These are phyloP conservation scores for Elongisporangium undulatum DNA, from an alignment of 352 stramenopile genomes.

Conservation along the genomic window DNA sequence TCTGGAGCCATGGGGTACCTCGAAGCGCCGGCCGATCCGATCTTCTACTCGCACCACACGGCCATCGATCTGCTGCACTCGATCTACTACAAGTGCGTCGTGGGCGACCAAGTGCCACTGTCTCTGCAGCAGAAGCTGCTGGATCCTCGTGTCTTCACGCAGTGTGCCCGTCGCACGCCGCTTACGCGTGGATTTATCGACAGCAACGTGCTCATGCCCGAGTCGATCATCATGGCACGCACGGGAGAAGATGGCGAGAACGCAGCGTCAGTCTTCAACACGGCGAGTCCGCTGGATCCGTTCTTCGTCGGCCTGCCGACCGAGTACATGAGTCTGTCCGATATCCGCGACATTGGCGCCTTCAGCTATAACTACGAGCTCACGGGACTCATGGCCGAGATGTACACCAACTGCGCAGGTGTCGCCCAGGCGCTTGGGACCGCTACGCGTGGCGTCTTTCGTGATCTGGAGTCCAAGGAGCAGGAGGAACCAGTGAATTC, in stretches of 20 bases:
- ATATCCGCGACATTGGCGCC: constrained; percentile 63
- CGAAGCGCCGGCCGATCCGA: constrained; percentile 74
- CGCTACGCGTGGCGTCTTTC: constrained; percentile 11
- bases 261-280: constrained; percentile 49
- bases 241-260: constrained; percentile 37
- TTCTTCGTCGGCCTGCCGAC: constrained; percentile 56
- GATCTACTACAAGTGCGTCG: constrained; percentile 80
- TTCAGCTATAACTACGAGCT: constrained; percentile 89
- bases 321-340: constrained; percentile 66
- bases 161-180: constrained; percentile 38
- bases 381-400: constrained; percentile 55
- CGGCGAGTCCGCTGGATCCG: constrained; percentile 36
- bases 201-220: constrained; percentile 46
- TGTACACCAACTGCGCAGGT: constrained; percentile 73
- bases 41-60: constrained; percentile 87
- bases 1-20: constrained; percentile 63
- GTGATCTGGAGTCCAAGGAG: not conserved
- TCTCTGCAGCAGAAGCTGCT: constrained; percentile 45
- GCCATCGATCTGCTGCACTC: constrained; percentile 81
- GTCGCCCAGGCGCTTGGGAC: not conserved
- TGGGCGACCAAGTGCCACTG: constrained; percentile 56
- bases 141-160: constrained; percentile 57
- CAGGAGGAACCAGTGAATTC: not conserved
- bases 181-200: constrained; percentile 31
- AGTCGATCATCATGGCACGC: constrained; percentile 47